Evolutionary conservation across 805 yeast genomes (phyloP).

Genomic region (Ogataea parapolymorpha): DNA sequence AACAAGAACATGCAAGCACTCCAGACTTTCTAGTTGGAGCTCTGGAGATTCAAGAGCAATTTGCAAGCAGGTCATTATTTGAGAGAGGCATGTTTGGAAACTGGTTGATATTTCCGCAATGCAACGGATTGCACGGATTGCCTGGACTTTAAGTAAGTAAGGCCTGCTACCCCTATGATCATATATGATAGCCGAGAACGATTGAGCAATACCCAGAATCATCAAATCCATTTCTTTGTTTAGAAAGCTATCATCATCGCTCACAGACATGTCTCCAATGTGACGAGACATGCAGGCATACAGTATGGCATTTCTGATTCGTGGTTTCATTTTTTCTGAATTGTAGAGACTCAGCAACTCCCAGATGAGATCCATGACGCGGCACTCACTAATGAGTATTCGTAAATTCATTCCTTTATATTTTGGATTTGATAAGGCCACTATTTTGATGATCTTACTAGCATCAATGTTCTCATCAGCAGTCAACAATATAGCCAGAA

Average conservation of each 20-base stretch:
- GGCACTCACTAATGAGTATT: slow-evolving; percentile 30
- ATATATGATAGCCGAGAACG: slow-evolving; percentile 75
- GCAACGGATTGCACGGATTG: slow-evolving; percentile 71
- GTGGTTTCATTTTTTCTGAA: slow-evolving; percentile 22
- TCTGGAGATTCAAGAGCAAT: slow-evolving; percentile 65
- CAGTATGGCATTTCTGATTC: slow-evolving; percentile 42
- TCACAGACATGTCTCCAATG: slow-evolving; percentile 19
- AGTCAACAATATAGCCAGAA: slow-evolving; percentile 57
- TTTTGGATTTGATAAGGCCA: slow-evolving; percentile 51
- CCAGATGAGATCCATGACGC: slow-evolving; percentile 35
- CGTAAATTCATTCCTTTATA: slow-evolving; percentile 34
- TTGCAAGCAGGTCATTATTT: slow-evolving; percentile 81
- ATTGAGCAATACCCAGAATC: slow-evolving; percentile 72
- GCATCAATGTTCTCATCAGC: slow-evolving; percentile 48
- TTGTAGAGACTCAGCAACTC: slow-evolving; percentile 43
- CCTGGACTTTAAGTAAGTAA: slow-evolving; percentile 63
- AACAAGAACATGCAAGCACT: slow-evolving; percentile 66
- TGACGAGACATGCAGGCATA: slow-evolving; percentile 22
- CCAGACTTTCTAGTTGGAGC: slow-evolving; percentile 58
- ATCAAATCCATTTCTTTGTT: slow-evolving; percentile 49
- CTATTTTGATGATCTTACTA: slow-evolving; percentile 46
- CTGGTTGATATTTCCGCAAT: slow-evolving; percentile 51
- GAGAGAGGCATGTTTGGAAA: slow-evolving; percentile 62
- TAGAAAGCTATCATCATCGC: slow-evolving; percentile 33
- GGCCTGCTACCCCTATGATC: slow-evolving; percentile 71